A percentile compares a stretch with the other conserved stretches of the same genome.
phyloP scores from a whole-genome alignment of 1,284 basidiomycete genomes.

The Neonothopanus nambi region DNA sequence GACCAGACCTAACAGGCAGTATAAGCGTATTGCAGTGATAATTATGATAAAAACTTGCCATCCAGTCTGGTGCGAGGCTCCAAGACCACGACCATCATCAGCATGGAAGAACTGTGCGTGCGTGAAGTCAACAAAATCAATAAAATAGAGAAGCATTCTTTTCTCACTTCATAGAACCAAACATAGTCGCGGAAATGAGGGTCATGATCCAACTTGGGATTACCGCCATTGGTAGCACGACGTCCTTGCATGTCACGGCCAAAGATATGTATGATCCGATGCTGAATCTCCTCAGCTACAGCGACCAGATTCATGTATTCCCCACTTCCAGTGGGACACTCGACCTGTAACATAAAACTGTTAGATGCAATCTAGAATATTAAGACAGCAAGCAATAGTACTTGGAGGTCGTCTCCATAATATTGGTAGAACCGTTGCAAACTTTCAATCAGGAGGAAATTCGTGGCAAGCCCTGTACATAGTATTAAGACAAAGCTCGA shows the following conservation, averaged over 20 bases:
- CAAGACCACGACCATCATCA: conserved; percentile 88
- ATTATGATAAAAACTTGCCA: conserved; percentile 56
- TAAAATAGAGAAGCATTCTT: not conserved
- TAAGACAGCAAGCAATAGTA: conserved; percentile 20
- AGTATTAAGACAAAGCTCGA: conserved; percentile 3
- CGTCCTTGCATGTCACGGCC: conserved; percentile 84
- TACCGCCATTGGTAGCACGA: conserved; percentile 90
- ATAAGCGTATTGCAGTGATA: not conserved
- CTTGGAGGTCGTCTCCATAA: conserved; percentile 84
- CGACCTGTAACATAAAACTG: conserved; percentile 51
- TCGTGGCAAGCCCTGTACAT: conserved; percentile 83
- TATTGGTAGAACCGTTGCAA: conserved; percentile 97
- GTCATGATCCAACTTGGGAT: conserved; percentile 84
- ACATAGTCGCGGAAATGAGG: conserved; percentile 97
- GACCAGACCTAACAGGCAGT: conserved; percentile 71
- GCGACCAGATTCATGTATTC: conserved; percentile 94
- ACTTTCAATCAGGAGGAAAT: conserved; percentile 92
- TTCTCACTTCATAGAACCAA: conserved; percentile 86
- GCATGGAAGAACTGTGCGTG: conserved; percentile 88
- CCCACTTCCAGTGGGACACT: conserved; percentile 94
- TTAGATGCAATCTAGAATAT: not conserved
- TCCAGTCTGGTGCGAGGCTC: conserved; percentile 97
- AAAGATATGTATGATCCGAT: conserved; percentile 96
- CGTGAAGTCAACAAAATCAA: conserved; percentile 11
- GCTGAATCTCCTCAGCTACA: conserved; percentile 96